phyloP scores from a whole-genome alignment of 768 basidiomycete species.

The Inosperma sp. region DNA sequence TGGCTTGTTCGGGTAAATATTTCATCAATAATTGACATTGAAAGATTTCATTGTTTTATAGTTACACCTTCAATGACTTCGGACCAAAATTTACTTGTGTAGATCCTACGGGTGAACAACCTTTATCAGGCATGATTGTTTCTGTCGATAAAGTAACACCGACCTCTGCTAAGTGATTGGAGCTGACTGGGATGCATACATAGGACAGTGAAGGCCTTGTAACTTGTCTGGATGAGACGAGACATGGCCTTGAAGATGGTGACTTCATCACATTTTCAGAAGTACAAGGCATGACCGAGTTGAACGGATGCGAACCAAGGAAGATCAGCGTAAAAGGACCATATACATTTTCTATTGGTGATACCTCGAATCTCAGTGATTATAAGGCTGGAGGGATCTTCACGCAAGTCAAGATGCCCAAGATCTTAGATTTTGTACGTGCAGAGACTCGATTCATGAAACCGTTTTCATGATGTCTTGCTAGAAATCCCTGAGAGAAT shows the following conservation, averaged over 20 bases:
- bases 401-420: slow-evolving; percentile 99
- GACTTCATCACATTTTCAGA: slow-evolving; percentile 97
- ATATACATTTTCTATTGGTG: slow-evolving; percentile 95
- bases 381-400: slow-evolving; percentile 92
- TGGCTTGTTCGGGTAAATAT: slow-evolving; percentile 85
- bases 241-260: slow-evolving; percentile 98
- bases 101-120: slow-evolving; percentile 97
- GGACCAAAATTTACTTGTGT: slow-evolving; percentile 92
- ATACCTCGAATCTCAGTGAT: slow-evolving; percentile 70
- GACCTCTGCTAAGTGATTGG: not conserved
- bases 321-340: slow-evolving; percentile 94
- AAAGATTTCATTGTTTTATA: slow-evolving; percentile 26
- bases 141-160: slow-evolving; percentile 73
- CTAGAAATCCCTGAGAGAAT: slow-evolving; percentile 92
- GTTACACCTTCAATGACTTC: slow-evolving; percentile 95
- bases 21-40: not conserved
- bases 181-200: not conserved
- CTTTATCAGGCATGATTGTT: slow-evolving; percentile 92
- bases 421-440: slow-evolving; percentile 88
- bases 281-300: slow-evolving; percentile 88
- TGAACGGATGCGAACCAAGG: slow-evolving; percentile 88
- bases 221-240: slow-evolving; percentile 93
- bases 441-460: not conserved
- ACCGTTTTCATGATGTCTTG: slow-evolving; percentile 7
- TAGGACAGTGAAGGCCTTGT: slow-evolving; percentile 89